Percentiles rank a stretch among this genome's conserved stretches.
Conservation (phyloP, 768 basidiomycete species). For the Suillus weaverae region DNA sequence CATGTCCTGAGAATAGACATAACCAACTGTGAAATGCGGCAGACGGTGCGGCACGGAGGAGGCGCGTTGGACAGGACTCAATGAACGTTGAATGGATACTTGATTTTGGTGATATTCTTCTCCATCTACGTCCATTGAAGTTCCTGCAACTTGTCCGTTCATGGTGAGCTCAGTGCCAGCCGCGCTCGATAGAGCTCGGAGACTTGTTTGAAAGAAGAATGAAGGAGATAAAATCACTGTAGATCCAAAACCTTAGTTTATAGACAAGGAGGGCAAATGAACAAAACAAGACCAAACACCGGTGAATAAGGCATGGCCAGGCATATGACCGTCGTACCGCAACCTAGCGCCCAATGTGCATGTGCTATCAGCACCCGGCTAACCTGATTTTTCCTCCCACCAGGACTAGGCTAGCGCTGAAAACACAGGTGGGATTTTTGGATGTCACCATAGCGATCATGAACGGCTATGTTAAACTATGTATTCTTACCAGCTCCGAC, state of each 20-base stretch:
- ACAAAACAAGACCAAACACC: slow-evolving; percentile 6
- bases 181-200: slow-evolving; percentile 6
- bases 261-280: neutral
- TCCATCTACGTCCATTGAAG: slow-evolving; percentile 30
- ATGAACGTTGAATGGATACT: slow-evolving; percentile 13
- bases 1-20: slow-evolving; percentile 87
- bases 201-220: slow-evolving; percentile 7
- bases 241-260: slow-evolving; percentile 1
- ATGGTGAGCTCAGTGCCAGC: slow-evolving; percentile 8
- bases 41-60: slow-evolving; percentile 33
- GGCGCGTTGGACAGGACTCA: slow-evolving; percentile 26
- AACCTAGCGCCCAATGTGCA: neutral
- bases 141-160: slow-evolving; percentile 23
- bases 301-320: too few species aligned
- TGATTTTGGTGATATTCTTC: slow-evolving; percentile 11
- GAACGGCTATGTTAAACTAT: neutral
- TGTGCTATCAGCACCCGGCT: neutral
- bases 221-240: slow-evolving; percentile 1
- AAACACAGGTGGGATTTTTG: slow-evolving; percentile 2
- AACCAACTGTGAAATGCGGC: slow-evolving; percentile 56
- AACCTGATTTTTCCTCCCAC: neutral
- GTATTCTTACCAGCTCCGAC: neutral
- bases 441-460: slow-evolving; percentile 2
- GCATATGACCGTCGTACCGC: too few species aligned
- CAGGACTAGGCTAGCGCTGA: neutral